Evolutionary conservation across 2,329 filamentous ascomycete genomes (phyloP).

Genomic region (Tolypocladium amazonense): DNA sequence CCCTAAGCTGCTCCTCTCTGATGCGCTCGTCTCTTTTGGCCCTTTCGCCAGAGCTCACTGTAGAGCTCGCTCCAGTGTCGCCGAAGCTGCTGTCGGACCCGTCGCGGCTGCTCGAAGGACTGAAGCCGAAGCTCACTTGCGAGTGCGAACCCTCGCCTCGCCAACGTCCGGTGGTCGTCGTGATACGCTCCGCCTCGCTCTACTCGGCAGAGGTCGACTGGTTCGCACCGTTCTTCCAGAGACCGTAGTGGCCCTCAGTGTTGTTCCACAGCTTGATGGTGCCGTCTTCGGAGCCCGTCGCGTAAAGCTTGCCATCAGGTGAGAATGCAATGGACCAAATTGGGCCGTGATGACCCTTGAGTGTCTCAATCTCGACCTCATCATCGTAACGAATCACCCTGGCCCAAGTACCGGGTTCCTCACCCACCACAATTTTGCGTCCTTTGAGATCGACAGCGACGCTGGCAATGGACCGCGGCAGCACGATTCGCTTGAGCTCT

Average conservation of each 20-base stretch:
- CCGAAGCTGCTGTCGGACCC: conserved; percentile 1
- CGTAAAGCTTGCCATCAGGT: conserved; percentile 91
- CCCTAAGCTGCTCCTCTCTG: neutral
- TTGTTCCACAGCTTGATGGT: conserved; percentile 90
- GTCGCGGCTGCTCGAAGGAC: conserved; percentile 5
- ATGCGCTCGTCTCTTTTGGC: neutral
- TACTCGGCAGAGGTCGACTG: conserved; percentile 24
- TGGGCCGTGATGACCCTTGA: conserved; percentile 94
- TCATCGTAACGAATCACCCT: conserved; percentile 84
- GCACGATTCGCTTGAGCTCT: conserved; percentile 67
- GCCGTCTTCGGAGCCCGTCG: conserved; percentile 91
- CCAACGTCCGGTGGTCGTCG: neutral
- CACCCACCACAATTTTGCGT: conserved; percentile 79
- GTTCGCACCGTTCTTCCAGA: conserved; percentile 44
- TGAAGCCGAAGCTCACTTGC: conserved; percentile 5
- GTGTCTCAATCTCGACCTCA: conserved; percentile 74
- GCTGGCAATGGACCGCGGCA: conserved; percentile 79
- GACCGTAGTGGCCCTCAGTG: conserved; percentile 52
- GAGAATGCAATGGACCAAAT: conserved; percentile 96
- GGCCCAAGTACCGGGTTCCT: conserved; percentile 92
- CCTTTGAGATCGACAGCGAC: conserved; percentile 77
- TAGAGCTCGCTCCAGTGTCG: neutral
- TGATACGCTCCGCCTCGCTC: conserved; percentile 15
- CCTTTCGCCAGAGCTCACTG: neutral
- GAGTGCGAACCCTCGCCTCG: conserved; percentile 2